Conservation (phyloP, 2,329 filamentous ascomycete species). For the Fusarium haematococcum region DNA sequence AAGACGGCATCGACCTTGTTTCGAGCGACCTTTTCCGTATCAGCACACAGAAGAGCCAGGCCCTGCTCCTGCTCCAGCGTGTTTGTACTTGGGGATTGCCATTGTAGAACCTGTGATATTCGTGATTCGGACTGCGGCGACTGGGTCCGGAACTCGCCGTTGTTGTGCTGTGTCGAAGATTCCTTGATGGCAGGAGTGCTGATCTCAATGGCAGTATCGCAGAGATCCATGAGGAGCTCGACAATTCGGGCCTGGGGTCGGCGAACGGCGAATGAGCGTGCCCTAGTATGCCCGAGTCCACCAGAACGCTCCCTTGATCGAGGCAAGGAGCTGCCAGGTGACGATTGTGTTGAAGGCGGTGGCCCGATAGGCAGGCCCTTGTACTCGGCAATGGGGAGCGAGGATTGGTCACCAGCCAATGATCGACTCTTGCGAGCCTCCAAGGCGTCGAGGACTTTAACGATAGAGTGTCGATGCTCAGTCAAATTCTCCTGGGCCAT, state of each 20-base stretch:
- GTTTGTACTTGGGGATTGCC: slow-evolving; percentile 93
- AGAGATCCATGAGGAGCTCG: slow-evolving; percentile 92
- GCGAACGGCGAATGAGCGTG: slow-evolving; percentile 89
- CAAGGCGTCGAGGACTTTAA: slow-evolving; percentile 92
- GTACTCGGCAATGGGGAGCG: slow-evolving; percentile 78
- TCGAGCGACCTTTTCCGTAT: slow-evolving; percentile 86
- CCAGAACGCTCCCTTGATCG: slow-evolving; percentile 80
- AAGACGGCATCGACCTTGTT: slow-evolving; percentile 94
- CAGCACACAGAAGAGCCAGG: slow-evolving; percentile 85
- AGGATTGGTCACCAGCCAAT: slow-evolving; percentile 64
- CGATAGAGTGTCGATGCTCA: slow-evolving; percentile 93
- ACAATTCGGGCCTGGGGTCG: slow-evolving; percentile 93
- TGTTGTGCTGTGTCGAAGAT: slow-evolving; percentile 68
- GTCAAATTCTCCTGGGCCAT: slow-evolving; percentile 92
- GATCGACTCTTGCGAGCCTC: slow-evolving; percentile 81
- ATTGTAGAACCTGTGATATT: slow-evolving; percentile 93
- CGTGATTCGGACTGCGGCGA: slow-evolving; percentile 96
- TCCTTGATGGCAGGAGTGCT: slow-evolving; percentile 95
- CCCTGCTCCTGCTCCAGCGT: slow-evolving; percentile 95
- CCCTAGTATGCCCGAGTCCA: slow-evolving; percentile 82
- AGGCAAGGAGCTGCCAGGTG: slow-evolving; percentile 77
- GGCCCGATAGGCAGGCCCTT: slow-evolving; percentile 89
- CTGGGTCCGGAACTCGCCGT: slow-evolving; percentile 87
- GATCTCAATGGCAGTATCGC: slow-evolving; percentile 95
- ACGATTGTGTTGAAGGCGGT: slow-evolving; percentile 76